Percentiles rank a stretch among this genome's conserved stretches.
Evolutionary conservation across 805 yeast species (phyloP).

Genomic region (Lipomyces mesembrius): DNA sequence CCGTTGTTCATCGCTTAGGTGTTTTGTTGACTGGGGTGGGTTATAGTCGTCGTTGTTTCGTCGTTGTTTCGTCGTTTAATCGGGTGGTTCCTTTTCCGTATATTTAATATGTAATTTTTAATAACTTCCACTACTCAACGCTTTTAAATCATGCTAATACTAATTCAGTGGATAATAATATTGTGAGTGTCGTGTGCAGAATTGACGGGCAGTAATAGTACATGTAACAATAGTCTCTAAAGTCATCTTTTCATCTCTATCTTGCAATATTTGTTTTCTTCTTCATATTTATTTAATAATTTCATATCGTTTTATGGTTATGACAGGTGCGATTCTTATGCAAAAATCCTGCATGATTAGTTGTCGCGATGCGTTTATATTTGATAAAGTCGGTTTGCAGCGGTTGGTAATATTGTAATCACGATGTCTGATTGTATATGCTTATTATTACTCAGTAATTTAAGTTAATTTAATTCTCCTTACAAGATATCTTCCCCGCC

Average conservation of each 20-base stretch:
- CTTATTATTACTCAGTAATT: too few species aligned
- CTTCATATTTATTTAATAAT: background rate
- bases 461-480: background rate
- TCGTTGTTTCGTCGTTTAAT: background rate
- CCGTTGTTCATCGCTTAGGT: conserved; percentile 4
- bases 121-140: background rate
- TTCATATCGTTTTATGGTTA: background rate
- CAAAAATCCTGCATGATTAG: too few species aligned
- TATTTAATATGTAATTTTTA: conserved; percentile 10
- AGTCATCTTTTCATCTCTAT: background rate
- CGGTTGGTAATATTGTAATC: background rate
- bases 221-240: conserved; percentile 7
- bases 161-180: background rate
- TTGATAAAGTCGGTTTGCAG: background rate
- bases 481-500: background rate
- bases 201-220: background rate
- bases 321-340: too few species aligned
- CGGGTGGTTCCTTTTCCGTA: conserved; percentile 1
- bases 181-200: background rate
- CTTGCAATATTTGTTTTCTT: background rate
- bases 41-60: background rate
- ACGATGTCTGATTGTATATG: background rate
- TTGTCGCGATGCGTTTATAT: too few species aligned
- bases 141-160: background rate
- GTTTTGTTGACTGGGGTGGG: conserved; percentile 1